phyloP scores from a whole-genome alignment of 495 filamentous ascomycete species.

The Bacidia rubella region DNA sequence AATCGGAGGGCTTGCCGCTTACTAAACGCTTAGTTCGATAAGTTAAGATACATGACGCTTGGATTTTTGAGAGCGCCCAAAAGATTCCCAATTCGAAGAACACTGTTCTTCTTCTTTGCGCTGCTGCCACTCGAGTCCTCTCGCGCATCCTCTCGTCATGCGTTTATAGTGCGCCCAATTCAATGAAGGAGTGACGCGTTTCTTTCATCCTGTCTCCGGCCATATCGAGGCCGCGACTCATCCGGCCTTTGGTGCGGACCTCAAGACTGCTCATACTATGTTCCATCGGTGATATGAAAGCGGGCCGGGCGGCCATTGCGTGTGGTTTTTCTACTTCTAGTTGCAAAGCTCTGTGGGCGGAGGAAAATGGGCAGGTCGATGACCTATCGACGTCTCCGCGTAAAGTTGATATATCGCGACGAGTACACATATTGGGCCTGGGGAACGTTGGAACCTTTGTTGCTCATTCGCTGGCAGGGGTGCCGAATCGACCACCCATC shows the following conservation, averaged over 20 bases:
- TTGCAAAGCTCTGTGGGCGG: constrained; percentile 11
- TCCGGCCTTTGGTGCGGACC: constrained; percentile 20
- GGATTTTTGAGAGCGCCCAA: no score
- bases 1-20: no score
- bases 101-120: no score
- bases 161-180: neutral
- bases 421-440: constrained; percentile 47
- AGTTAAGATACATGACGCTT: no score
- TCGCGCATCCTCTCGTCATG: neutral
- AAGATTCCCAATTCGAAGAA: no score
- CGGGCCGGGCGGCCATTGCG: constrained; percentile 6
- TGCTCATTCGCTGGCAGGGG: constrained; percentile 42
- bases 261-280: constrained; percentile 23
- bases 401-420: constrained; percentile 1
- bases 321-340: constrained; percentile 2
- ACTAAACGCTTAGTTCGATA: no score
- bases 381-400: neutral
- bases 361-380: neutral
- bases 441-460: constrained; percentile 47
- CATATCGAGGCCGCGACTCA: constrained; percentile 10
- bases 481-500: constrained; percentile 44
- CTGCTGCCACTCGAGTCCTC: neutral
- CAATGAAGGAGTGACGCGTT: neutral
- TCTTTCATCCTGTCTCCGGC: constrained; percentile 17
- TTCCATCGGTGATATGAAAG: constrained; percentile 2